Conservation (phyloP, 75 land plant genomes). For the Picea glauca region DNA sequence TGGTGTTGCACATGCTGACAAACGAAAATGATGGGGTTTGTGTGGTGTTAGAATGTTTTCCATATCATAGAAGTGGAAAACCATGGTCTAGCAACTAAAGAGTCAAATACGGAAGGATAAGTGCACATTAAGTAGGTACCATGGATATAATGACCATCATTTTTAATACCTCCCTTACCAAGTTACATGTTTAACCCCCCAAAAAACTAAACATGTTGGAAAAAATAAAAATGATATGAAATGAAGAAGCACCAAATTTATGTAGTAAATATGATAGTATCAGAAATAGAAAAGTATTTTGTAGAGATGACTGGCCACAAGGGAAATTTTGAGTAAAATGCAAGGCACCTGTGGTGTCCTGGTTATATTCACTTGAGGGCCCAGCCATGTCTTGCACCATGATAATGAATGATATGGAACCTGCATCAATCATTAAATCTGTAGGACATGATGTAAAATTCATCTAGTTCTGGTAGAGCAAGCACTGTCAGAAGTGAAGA, state of each 20-base stretch:
- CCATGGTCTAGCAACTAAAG: too few species aligned
- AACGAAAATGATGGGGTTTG: too few species aligned
- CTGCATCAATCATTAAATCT: constrained; percentile 29
- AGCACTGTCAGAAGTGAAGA: not conserved
- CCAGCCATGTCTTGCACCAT: constrained; percentile 98
- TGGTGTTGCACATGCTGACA: too few species aligned
- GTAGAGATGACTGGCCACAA: not conserved
- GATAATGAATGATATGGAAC: constrained; percentile 97
- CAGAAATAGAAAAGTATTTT: not conserved
- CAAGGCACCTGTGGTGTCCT: constrained; percentile 86
- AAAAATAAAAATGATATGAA: not conserved
- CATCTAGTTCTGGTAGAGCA: not conserved
- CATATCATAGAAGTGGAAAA: too few species aligned
- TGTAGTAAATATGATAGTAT: not conserved
- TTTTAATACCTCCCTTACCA: not conserved
- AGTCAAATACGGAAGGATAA: too few species aligned
- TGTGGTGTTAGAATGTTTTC: too few species aligned
- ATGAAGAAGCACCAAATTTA: not conserved
- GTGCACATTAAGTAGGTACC: not conserved
- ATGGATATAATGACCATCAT: not conserved
- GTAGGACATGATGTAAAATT: not conserved
- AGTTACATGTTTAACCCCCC: not conserved
- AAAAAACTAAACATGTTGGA: not conserved
- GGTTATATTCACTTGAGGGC: constrained; percentile 84
- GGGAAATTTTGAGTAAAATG: not conserved